Evolutionary conservation across 1,284 basidiomycete species (phyloP).

Genomic region (Earliella scabrosa): DNA sequence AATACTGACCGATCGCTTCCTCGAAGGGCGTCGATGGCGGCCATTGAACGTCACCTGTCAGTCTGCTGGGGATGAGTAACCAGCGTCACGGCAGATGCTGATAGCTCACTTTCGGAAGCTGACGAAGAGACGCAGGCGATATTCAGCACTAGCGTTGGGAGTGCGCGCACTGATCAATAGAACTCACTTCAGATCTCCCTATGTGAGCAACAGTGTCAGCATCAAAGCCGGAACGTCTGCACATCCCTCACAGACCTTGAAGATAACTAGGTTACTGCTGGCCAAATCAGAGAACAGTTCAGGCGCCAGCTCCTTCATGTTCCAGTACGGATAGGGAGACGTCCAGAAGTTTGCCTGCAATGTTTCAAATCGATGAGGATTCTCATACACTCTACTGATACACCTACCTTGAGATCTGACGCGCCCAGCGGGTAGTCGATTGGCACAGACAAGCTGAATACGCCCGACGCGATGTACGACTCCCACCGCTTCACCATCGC

Average conservation of each 20-base stretch:
- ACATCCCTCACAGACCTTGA: conserved; percentile 63
- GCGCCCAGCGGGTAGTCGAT: conserved; percentile 66
- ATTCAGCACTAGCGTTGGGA: too few relatives aligned
- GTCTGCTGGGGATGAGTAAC: conserved; percentile 45
- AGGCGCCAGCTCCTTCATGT: conserved; percentile 68
- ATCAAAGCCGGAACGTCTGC: conserved; percentile 5
- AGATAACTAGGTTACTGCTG: conserved; percentile 82
- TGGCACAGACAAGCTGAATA: conserved; percentile 79
- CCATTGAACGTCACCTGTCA: conserved; percentile 92
- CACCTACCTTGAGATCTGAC: conserved; percentile 37
- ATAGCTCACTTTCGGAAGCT: conserved; percentile 23
- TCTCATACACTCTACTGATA: background rate
- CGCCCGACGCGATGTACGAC: conserved; percentile 67
- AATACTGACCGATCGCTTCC: conserved; percentile 70
- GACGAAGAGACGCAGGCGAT: background rate
- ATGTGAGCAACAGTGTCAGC: background rate
- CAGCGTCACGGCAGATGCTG: conserved; percentile 21
- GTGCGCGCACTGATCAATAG: too few relatives aligned
- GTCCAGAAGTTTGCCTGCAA: conserved; percentile 80
- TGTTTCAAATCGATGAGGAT: background rate
- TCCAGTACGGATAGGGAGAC: conserved; percentile 81
- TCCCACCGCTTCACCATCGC: conserved; percentile 78
- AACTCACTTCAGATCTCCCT: conserved; percentile 84
- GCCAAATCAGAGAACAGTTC: conserved; percentile 63
- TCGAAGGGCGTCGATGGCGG: conserved; percentile 82